Evolutionary conservation across 2,329 filamentous ascomycete genomes (phyloP), one percentile per base, ranked within the genome.

Genomic region (Trichoderma endophyticum): DNA sequence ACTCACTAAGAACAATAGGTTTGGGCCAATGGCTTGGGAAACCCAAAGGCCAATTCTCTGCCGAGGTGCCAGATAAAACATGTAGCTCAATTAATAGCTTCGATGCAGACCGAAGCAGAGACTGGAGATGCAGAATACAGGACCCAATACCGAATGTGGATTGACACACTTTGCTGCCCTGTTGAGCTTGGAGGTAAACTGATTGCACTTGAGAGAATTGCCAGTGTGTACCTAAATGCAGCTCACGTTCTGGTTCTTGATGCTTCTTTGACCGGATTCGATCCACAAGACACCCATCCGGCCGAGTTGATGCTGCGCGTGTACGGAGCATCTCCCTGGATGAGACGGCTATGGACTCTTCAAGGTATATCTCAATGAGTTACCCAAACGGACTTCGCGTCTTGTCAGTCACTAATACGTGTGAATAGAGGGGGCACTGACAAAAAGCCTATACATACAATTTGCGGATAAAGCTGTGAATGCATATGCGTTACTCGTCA

Each of bases 261-360:
- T 63, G 75, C 77, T 4, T 76, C 78, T 0, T 73, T 83, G 1
- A 75, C 76, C n/a, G 43, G 72, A 8, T 76, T 77, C 51, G 60
- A 72, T 21, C 73, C 75, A 0, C 39, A 75, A 3, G 43, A 67
- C 5, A 67, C 72, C 14, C 68, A 74, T 14, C 70, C 65, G 8
- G 74, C 75, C 5, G 80, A 82, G 59, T 70, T 79, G 15, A 63
- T 82, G 0, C 66, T 79, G 6, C 75, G 79, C 18, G 75, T 81
- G 4, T 77, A 81, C 36, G 78, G 71, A 6, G 74, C 75, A 14
- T 82, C 81, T 4, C 75, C 77, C 24, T 84, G 82, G 82, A 81
- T 82, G 75, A 77, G 80, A 59, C 75, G 82, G 6, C 75, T 83
- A 2, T 84, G 82, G 82, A 83, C 82, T 0, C 76, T 83, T 15